Evolutionary conservation across 2,329 filamentous ascomycete genomes (phyloP).

Genomic region (Passalora sequoiae): DNA sequence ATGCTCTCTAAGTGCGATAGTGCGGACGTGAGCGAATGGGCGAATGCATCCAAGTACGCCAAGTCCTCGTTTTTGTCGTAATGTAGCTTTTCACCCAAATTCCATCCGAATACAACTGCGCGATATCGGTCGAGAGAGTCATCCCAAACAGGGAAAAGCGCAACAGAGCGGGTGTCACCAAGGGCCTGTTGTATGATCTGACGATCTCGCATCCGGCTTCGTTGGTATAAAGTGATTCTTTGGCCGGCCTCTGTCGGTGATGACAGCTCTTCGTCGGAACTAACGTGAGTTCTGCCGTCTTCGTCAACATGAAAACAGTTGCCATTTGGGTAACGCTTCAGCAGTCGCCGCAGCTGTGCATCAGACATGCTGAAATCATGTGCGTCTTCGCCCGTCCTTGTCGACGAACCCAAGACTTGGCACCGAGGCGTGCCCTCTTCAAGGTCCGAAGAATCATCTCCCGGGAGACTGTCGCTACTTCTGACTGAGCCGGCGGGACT

Average conservation of each 20-base stretch:
- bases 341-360: not conserved
- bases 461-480: not conserved
- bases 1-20: slow-evolving; percentile 36
- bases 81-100: not conserved
- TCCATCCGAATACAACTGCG: not conserved
- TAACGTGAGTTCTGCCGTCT: slow-evolving; percentile 11
- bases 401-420: not conserved
- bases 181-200: not conserved
- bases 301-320: slow-evolving; percentile 6
- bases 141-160: slow-evolving; percentile 1
- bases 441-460: not conserved
- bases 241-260: too few species aligned
- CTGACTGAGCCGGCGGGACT: not conserved
- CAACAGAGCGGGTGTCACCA: not conserved
- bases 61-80: slow-evolving; percentile 30
- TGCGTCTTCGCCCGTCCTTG: not conserved
- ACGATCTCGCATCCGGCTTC: not conserved
- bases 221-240: too few species aligned
- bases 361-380: not conserved
- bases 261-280: slow-evolving; percentile 8
- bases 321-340: slow-evolving; percentile 9
- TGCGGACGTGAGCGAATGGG: slow-evolving; percentile 37
- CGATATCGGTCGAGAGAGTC: not conserved
- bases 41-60: slow-evolving; percentile 36
- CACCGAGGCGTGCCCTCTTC: not conserved